Conservation (phyloP, 208 protist species). For the Wallacemonas rigidus region DNA sequence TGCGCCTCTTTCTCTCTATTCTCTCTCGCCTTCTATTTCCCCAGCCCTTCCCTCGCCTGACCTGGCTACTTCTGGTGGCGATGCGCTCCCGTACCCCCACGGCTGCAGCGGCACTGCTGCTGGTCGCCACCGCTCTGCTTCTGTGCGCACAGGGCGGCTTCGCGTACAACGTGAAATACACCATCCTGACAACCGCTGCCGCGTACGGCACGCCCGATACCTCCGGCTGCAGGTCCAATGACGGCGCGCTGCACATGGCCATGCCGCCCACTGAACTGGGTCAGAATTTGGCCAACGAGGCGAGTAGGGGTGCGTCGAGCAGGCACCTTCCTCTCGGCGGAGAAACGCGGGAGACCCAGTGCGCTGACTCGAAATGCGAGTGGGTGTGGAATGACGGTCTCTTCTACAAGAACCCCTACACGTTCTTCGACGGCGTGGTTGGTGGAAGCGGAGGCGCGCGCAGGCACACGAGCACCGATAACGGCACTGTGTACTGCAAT, state of each 20-base stretch:
- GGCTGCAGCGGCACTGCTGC: neutral
- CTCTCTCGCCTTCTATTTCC: too few species aligned
- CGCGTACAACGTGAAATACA: constrained; percentile 2
- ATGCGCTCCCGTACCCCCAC: too few species aligned
- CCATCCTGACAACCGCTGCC: neutral
- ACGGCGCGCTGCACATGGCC: constrained; percentile 12
- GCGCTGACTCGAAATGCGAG: constrained; percentile 36
- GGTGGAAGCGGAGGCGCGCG: neutral
- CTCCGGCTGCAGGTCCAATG: neutral
- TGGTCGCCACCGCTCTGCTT: constrained; percentile 1
- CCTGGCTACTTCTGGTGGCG: too few species aligned
- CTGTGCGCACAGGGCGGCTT: neutral
- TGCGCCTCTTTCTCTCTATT: too few species aligned
- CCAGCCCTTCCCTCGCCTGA: too few species aligned
- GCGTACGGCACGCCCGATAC: neutral
- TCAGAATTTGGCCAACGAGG: neutral
- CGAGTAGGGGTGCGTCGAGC: neutral
- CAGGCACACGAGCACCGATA: neutral
- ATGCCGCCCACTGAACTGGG: constrained; percentile 10
- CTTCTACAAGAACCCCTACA: constrained; percentile 39
- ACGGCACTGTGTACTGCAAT: constrained; percentile 40
- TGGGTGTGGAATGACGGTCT: constrained; percentile 72
- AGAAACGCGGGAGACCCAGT: constrained; percentile 37
- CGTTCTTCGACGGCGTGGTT: constrained; percentile 52
- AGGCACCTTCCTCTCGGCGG: constrained; percentile 32